Evolutionary conservation across 495 filamentous ascomycete species (phyloP), one percentile per base, ranked within the genome.

Genomic region (Aspergillus bridgeri): DNA sequence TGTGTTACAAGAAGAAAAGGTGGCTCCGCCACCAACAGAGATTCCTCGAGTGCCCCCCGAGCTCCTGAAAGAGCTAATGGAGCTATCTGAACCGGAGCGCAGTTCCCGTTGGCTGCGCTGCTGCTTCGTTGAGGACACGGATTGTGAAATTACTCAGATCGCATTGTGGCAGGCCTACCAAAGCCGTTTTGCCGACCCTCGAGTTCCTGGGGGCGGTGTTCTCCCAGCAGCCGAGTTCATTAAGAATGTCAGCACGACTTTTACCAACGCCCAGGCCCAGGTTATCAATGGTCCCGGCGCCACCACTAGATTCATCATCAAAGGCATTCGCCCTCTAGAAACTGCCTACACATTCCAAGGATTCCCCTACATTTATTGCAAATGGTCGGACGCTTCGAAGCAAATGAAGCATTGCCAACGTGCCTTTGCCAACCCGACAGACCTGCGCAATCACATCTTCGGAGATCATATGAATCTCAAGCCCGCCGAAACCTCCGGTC

Each of bases 131-230:
- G 90, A 97, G 71, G 91, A 96, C 60, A 63, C 83, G 0, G 84
- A 86, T 5, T 86, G 86, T 33, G 87, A 92, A 48, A 95, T 99
- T 63, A 98, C 95, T 0, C 95, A 99, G 69, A 97, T 99, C 53
- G 85, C 87, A 7, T 81, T 98, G 48, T 99, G 95, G 95, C 89
- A 96, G 69, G 93, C 94, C 2, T 99, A 99, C 64, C 94, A 97
- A 65, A 79, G 78, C 38, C 87, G 89, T 1, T 98, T 98, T 59
- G 78, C 79, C 22, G 73, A 79, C 17, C 71, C 74, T 47, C 70
- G 73, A 15, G 59, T 73, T 29, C 71, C 75, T 29, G 76, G 79
- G 15, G 81, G 81, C 15, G 79, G 79, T 23, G 83, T 91, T 56
- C 83, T 98, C 44, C 86, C 86, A 9, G 94, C 95, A 2, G 91